Base-by-base conservation (phyloP, 2,329 filamentous ascomycete genomes). In the Zymoseptoria passerinii region DNA sequence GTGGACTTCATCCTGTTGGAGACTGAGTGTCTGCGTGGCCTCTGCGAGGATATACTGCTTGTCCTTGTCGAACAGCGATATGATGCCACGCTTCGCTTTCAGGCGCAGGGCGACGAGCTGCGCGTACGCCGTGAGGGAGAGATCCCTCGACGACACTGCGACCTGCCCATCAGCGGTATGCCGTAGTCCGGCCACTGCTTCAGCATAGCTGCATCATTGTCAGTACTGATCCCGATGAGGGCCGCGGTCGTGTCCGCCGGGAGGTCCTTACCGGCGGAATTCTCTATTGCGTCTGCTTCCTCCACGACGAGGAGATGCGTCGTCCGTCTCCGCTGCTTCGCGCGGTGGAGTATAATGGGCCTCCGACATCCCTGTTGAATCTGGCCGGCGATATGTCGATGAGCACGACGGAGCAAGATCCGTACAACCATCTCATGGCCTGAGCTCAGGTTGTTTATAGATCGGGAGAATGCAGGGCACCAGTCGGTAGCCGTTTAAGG, bases 1-100 rank as follows among this genome's bases (percentile, higher is more conserved):
- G 8, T 76, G 73, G 48, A 68, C 69, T 3, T 68, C 59, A 27
- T 66, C 66, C 28, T 77, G 65, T 28, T 71, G 71, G 8, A 79
- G 66, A 29, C 57, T 54, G 70, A 70, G 63, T 0, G 73, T 74
- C 58, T 71, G 73, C 2, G 78, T 79, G 16, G 77, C 75, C 65
- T 82, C 80, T n/a, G 78, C 77, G 16, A 82, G 67, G 28, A 81
- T 76, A 58, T 78, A 80, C 61, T 80, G 78, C 20, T 70, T 73
- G 8, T 77, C 72, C 20, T 74, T 72, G 61, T 80, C 79, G 56
- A 81, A 76, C 9, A 81, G 70, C 60, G 74, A 77, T 55, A 76
- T 67, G 63, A 76, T 69, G 27, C 67, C 69, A 9, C 74, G 68
- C 23, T 70, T 66, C 2, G 68, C 67, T 29, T 71, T 62, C 6